Base-by-base conservation (phyloP, 2,329 filamentous ascomycete species). In the Exophiala sp. region DNA sequence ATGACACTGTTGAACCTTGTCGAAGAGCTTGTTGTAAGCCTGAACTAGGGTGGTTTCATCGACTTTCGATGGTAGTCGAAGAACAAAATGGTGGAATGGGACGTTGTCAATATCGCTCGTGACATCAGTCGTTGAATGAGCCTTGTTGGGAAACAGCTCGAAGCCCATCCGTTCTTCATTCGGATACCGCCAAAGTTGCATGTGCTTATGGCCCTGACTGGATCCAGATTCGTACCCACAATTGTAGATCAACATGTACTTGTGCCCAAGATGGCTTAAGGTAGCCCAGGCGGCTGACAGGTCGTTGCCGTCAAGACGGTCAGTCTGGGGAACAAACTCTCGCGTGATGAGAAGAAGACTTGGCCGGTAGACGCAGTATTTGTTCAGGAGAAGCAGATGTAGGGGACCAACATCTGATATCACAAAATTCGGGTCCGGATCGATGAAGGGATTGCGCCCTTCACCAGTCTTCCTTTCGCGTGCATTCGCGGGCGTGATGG, bases 171-270 rank as follows among this genome's bases (percentile, higher is more conserved):
- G 50, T 18, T 50, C 7, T 42, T 56, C 44, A 47, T 53, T 49
- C 3, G 71, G 71, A 46, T 65, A 62, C 0, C 67, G 69, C 45
- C 75, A 68, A 1, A 76, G 51, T 54, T 77, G 74, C 54, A 75
- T 62, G 62, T 77, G 74, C 58, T 76, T 77, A 61, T 77, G 74
- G 3, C 72, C 72, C 50, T 74, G 69, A 11, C 69, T 72, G 1
- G 66, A 70, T 14, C 74, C 75, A 46, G 69, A 70, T 21, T 74
- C 69, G 39, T 71, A 69, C 11, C 75, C 75, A 47, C 74, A 75
- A 57, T 77, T 77, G 62, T 72, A 76, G 34, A 77, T 72, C 46
- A 71, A 65, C 63, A 76, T 68, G 24, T 69, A 68, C 20, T 56
- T 52, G 2, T 57, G 51, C 42, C 56, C 38, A 29, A 71, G 58